These are phyloP conservation scores for Cochliopodium minus DNA, from an alignment of 208 protist genomes.

Conservation along the genomic window DNA sequence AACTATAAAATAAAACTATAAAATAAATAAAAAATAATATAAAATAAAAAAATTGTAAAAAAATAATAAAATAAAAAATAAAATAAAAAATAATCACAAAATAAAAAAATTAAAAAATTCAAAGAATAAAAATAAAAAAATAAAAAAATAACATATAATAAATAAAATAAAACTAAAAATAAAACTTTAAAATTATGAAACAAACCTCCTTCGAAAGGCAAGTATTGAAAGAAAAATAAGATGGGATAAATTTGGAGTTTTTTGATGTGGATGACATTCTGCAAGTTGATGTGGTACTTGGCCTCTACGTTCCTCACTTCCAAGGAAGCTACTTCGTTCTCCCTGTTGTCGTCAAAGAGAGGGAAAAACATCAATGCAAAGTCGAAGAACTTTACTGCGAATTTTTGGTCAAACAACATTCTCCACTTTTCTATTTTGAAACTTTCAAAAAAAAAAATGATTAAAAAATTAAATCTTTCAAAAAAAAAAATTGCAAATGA, in stretches of 20 bases:
- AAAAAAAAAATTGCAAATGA: conserved; percentile 5
- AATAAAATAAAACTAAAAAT: conserved; percentile 7
- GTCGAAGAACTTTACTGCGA: too few species aligned
- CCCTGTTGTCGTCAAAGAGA: too few species aligned
- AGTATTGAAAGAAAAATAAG: conserved; percentile 2
- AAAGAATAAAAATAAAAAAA: conserved; percentile 3
- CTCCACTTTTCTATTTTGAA: too few species aligned
- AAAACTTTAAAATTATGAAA: conserved; percentile 12
- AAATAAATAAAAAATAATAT: conserved; percentile 4
- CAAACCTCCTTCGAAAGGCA: not conserved
- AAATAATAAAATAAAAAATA: conserved; percentile 7
- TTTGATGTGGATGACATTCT: too few species aligned
- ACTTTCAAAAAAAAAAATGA: conserved; percentile 3
- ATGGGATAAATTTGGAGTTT: too few species aligned
- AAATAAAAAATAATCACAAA: conserved; percentile 6
- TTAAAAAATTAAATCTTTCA: conserved; percentile 4
- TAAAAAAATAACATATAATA: conserved; percentile 9
- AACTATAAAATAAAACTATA: conserved; percentile 1
- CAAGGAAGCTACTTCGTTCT: too few species aligned
- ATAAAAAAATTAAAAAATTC: conserved; percentile 5
- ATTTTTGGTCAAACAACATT: too few species aligned
- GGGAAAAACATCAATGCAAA: not conserved
- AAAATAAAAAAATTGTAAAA: conserved; percentile 6
- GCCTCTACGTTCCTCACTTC: too few species aligned
- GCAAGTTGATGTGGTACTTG: too few species aligned